Base-by-base conservation (phyloP, 1,284 basidiomycete genomes). In the Rhodofomes roseus region DNA sequence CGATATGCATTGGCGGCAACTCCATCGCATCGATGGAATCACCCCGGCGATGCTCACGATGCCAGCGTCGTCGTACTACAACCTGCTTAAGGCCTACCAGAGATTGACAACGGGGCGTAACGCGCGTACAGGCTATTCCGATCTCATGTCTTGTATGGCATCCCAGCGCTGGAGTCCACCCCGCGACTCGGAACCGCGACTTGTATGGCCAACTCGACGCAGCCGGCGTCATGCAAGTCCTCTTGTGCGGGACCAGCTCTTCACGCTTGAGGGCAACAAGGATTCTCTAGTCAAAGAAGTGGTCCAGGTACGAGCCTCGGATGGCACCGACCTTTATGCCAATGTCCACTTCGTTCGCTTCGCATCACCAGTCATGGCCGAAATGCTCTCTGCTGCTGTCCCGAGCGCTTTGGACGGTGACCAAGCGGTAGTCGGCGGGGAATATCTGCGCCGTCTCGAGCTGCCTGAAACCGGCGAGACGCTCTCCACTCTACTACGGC, bases 401-500 rank as follows among this genome's bases (percentile, higher is more conserved):
- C 3, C 20, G 23, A 44, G 23, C n/a, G 5, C 4, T 20, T 23
- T 8, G 7, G 43, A 27, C 20, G 18, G 11, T 23, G 43, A 7
- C 11, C 20, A 44, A 18, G 43, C 43, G 16, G 37, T 44, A 4
- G 31, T 8, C 23, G 43, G 8, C 43, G 14, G 11, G 4, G 11
- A 2, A 11, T 9, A 8, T 8, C 23, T 27, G 43, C 43, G 20
- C 20, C 43, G 58, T 16, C 16, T 65, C 11, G 37, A 46, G 20
- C 23, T 63, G 8, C 34, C 62, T 25, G 64, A 65, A 43, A 43
- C 56, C n/a, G 54, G 59, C 31, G 31, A 52, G 31, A 60, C 62
- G n/a, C 57, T 65, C 18, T 62, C 60, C 4, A 29, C 37, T 7
- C 59, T 68, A 48, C 53, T 68, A 2, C 63, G 58, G 8, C 54